These are phyloP conservation scores for Solanum tarijense DNA, from an alignment of 257 asterid species.

Conservation along the genomic window DNA sequence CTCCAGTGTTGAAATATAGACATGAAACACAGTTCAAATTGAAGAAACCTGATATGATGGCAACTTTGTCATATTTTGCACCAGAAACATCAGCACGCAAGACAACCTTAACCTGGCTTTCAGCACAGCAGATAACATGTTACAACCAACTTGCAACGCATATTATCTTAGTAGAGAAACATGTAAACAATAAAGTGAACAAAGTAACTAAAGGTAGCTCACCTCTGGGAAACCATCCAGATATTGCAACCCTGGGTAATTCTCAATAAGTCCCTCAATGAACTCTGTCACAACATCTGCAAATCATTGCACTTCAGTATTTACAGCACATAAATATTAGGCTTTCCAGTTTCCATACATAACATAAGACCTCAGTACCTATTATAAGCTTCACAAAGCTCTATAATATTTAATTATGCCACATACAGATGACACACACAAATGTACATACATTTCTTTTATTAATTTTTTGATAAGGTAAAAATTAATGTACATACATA, in stretches of 20 bases:
- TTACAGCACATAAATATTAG: neutral
- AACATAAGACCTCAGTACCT: neutral
- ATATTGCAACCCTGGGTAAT: slow-evolving; percentile 88
- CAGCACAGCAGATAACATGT: neutral
- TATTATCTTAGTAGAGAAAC: neutral
- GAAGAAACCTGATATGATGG: slow-evolving; percentile 72
- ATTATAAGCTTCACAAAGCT: neutral
- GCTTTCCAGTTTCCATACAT: neutral
- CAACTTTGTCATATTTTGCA: slow-evolving; percentile 73
- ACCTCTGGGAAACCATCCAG: slow-evolving; percentile 96
- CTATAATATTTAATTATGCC: neutral
- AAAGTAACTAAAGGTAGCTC: slow-evolving; percentile 4
- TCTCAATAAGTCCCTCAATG: slow-evolving; percentile 91
- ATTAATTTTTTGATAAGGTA: neutral
- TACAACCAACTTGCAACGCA: neutral
- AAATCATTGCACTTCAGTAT: slow-evolving; percentile 6
- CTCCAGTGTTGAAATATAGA: neutral
- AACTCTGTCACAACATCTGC: slow-evolving; percentile 95
- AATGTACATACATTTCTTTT: neutral
- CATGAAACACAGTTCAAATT: neutral
- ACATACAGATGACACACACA: neutral
- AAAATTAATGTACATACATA: neutral
- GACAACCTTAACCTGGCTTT: slow-evolving; percentile 78
- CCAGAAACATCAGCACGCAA: slow-evolving; percentile 82
- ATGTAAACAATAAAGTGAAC: neutral